Conservation (phyloP, 805 yeast species). For the Sugiyamaella boreocaroliniensis region DNA sequence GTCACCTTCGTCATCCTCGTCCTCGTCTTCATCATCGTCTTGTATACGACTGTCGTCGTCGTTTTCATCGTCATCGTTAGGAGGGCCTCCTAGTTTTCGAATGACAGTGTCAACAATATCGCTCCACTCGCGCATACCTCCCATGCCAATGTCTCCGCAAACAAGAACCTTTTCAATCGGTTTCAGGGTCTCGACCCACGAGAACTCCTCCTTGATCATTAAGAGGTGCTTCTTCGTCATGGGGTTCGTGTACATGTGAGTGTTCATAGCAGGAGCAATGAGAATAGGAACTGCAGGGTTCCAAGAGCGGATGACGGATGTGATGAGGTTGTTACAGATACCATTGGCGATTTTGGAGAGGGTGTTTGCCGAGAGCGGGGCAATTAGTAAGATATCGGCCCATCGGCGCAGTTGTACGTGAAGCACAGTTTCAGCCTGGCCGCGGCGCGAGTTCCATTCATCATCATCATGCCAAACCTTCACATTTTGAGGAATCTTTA, state of each 20-base stretch:
- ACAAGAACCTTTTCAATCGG: slow-evolving; percentile 95
- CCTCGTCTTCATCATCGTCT: slow-evolving; percentile 11
- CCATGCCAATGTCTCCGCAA: slow-evolving; percentile 97
- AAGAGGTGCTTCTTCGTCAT: slow-evolving; percentile 77
- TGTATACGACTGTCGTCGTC: slow-evolving; percentile 19
- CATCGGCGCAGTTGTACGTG: slow-evolving; percentile 91
- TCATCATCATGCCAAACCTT: slow-evolving; percentile 89
- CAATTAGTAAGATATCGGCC: slow-evolving; percentile 91
- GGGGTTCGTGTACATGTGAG: slow-evolving; percentile 83
- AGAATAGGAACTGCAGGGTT: slow-evolving; percentile 85
- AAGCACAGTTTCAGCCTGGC: slow-evolving; percentile 72
- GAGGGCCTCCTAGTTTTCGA: slow-evolving; percentile 26
- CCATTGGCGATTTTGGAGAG: slow-evolving; percentile 85
- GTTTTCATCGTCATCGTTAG: slow-evolving; percentile 24
- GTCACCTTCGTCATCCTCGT: slow-evolving; percentile 9
- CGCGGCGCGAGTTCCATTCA: slow-evolving; percentile 83
- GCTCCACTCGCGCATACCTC: slow-evolving; percentile 97
- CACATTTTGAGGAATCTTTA: slow-evolving; percentile 45
- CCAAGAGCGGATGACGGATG: slow-evolving; percentile 92
- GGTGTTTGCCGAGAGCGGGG: slow-evolving; percentile 92
- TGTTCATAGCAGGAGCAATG: slow-evolving; percentile 94
- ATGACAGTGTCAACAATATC: slow-evolving; percentile 87
- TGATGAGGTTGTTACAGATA: slow-evolving; percentile 81
- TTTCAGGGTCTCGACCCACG: slow-evolving; percentile 83
- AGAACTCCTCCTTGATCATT: slow-evolving; percentile 73